These are phyloP conservation scores for Eruca vesicaria DNA, from an alignment of 441 rosid genomes.

Conservation along the genomic window DNA sequence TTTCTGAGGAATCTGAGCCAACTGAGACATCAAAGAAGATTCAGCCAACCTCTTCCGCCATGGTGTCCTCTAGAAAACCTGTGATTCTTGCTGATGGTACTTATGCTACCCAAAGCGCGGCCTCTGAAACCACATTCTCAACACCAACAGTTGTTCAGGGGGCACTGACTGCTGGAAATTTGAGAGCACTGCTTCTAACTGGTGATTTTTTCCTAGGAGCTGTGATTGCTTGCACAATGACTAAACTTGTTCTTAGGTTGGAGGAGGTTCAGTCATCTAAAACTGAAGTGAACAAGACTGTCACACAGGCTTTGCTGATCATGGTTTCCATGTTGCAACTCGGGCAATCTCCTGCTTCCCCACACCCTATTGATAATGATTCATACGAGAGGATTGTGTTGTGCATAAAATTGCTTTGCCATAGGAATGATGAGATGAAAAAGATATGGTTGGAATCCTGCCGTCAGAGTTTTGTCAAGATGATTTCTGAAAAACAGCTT, in stretches of 20 bases:
- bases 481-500: constrained; percentile 83
- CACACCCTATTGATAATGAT: constrained; percentile 83
- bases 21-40: constrained; percentile 53
- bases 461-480: constrained; percentile 79
- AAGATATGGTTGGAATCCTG: constrained; percentile 80
- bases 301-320: constrained; percentile 64
- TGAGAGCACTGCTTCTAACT: constrained; percentile 75
- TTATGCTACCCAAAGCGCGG: constrained; percentile 90
- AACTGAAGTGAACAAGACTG: constrained; percentile 63
- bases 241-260: constrained; percentile 80
- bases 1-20: constrained; percentile 57
- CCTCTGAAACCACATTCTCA: constrained; percentile 79
- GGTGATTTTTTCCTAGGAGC: constrained; percentile 96
- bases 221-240: constrained; percentile 76
- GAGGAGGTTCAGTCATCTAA: constrained; percentile 81
- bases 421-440: constrained; percentile 68
- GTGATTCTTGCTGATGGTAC: constrained; percentile 91
- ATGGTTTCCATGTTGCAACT: constrained; percentile 80
- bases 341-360: constrained; percentile 73
- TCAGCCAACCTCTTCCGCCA: constrained; percentile 52
- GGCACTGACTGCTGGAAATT: constrained; percentile 64
- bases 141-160: constrained; percentile 79
- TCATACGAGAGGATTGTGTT: constrained; percentile 70
- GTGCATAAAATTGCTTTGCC: constrained; percentile 71
- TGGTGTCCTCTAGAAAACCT: constrained; percentile 76